Conservation (phyloP, 192 early-diverging fungal genomes). For the Mortierella claussenii region DNA sequence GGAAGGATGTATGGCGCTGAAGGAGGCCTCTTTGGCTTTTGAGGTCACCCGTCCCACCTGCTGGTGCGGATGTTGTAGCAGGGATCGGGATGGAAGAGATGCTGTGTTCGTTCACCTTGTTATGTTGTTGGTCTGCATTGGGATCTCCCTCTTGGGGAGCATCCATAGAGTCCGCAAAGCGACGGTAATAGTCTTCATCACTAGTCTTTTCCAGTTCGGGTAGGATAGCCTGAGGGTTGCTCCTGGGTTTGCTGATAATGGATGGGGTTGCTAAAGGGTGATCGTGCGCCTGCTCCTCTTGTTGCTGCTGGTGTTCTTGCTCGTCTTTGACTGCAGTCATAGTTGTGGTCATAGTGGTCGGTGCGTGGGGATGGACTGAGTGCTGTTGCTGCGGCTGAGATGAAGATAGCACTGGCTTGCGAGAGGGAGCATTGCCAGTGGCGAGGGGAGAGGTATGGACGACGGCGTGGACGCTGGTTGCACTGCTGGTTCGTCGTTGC, state of each 20-base stretch:
- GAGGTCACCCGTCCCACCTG: not conserved
- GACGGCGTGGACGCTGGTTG: conserved; percentile 18
- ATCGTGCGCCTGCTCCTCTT: no score
- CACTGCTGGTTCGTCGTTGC: conserved; percentile 15
- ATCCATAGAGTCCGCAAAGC: not conserved
- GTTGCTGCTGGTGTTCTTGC: not conserved
- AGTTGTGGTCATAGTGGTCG: conserved; percentile 1
- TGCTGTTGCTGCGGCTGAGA: conserved; percentile 1
- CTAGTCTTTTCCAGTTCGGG: conserved; percentile 14
- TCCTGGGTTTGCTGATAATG: conserved; percentile 17
- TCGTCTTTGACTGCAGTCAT: not conserved
- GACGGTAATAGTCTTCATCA: not conserved
- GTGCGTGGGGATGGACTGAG: conserved; percentile 10
- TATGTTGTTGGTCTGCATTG: no score
- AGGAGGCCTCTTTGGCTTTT: not conserved
- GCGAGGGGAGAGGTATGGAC: conserved; percentile 8
- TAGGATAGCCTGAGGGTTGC: conserved; percentile 44
- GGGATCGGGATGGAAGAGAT: conserved; percentile 12
- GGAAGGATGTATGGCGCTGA: conserved; percentile 20
- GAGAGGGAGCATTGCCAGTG: not conserved
- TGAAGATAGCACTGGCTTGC: not conserved
- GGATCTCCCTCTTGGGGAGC: no score
- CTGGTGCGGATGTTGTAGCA: not conserved
- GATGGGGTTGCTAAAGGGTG: no score
- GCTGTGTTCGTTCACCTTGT: conserved; percentile 7